These are phyloP conservation scores for Hyaloscypha variabilis DNA, from an alignment of 495 filamentous ascomycete genomes.

Conservation along the genomic window DNA sequence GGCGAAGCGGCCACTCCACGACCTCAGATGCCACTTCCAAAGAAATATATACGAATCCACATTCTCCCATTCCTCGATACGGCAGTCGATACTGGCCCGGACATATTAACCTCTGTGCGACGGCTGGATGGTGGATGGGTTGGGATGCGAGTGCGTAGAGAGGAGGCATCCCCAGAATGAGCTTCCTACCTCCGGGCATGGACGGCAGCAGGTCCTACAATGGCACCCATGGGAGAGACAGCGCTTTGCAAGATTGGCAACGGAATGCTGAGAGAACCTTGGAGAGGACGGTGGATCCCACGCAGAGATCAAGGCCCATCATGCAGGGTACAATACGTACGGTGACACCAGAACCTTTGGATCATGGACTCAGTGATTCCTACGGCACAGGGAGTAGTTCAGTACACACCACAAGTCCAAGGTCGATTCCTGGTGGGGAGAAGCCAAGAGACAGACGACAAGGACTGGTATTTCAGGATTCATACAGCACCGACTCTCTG, in stretches of 20 bases:
- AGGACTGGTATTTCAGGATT: slow-evolving; percentile 55
- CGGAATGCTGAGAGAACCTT: slow-evolving; percentile 36
- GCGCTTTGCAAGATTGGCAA: slow-evolving; percentile 40
- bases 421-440: slow-evolving; percentile 36
- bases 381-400: slow-evolving; percentile 29
- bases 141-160: slow-evolving; percentile 19
- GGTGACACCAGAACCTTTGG: slow-evolving; percentile 54
- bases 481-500: slow-evolving; percentile 33
- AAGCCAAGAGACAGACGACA: slow-evolving; percentile 42
- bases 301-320: slow-evolving; percentile 27
- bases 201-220: slow-evolving; percentile 31
- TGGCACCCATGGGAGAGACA: slow-evolving; percentile 29
- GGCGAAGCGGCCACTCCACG: neutral
- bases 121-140: neutral
- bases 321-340: slow-evolving; percentile 47
- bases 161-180: slow-evolving; percentile 35
- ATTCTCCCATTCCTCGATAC: neutral
- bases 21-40: slow-evolving; percentile 5
- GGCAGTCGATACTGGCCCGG: slow-evolving; percentile 5
- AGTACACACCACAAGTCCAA: slow-evolving; percentile 39
- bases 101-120: neutral
- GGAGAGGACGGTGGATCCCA: slow-evolving; percentile 30
- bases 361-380: slow-evolving; percentile 31
- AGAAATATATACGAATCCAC: slow-evolving; percentile 6
- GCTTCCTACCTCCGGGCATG: slow-evolving; percentile 36